Base-by-base conservation (phyloP, 1,284 basidiomycete genomes). In the Ustilago lituana region DNA sequence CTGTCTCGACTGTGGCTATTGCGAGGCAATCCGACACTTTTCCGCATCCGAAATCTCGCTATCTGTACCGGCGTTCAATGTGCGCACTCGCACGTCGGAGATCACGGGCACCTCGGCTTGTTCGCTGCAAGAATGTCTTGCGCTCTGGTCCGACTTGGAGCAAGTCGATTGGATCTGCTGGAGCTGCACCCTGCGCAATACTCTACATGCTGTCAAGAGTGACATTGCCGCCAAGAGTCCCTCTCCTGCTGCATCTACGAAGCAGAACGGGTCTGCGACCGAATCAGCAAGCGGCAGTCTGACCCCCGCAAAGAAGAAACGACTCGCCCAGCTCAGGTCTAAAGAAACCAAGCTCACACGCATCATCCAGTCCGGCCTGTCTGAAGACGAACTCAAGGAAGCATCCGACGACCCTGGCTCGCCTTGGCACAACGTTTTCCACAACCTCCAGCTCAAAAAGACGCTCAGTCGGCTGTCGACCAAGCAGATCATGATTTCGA, bases 91-190 rank as follows among this genome's bases (percentile, higher is more conserved):
- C 8, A 66, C 65, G 2, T 62, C 65, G 6, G 51, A 65, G 12
- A 39, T 57, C 44, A 64, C 62, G 3, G 69, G 69, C 39, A 73
- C 69, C 11, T 64, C 58, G 15, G 61, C 67, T 3, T 76, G 74
- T 46, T 72, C 68, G 9, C 32, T 81, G 10, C 68, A 79, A 54
- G 67, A 74, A 32, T 79, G 78, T 32, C 51, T 82, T 0, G 69
- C 46, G 4, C 23, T 57, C 17, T 80, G 78, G 77, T 67, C 68
- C 20, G 58, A 75, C 41, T 52, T 81, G 33, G 80, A 82, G 45
- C 63, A 64, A 38, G 67, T 82, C 8, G 79, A 82, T 17, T 82
- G 80, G 80, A 68, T 67, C 22, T 82, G 80, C 56, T 73, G 70
- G 63, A 67, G 70, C n/a, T 82, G 80, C 43, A 79, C 68, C 14